Base-by-base conservation (phyloP, 2,329 filamentous ascomycete genomes). In the Penicillium occitanis region DNA sequence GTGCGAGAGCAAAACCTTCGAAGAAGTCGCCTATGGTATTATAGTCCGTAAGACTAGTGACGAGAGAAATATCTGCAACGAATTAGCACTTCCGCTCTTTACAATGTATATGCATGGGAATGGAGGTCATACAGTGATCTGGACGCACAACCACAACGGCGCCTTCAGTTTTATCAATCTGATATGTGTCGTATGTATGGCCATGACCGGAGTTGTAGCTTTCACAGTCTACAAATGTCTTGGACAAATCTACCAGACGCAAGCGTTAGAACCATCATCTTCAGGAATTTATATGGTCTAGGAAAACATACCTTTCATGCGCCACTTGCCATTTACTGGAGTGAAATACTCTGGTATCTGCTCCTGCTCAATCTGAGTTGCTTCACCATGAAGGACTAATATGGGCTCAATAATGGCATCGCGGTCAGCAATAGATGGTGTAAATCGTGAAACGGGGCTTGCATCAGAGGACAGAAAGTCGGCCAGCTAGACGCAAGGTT, bases 111-210 rank as follows among this genome's bases (percentile, higher is more conserved):
- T 6, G 19, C 13, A 5, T 0, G 22, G 30, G 30, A 22, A 10
- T 37, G 17, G n/a, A 25, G 11, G 4, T 37, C 59, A 17, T 66
- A 66, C 64, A 66, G 22, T 66, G 64, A 78, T 92, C 90, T 1
- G 90, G 90, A 61, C 90, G 76, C 1, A 88, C 78, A 1, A 88
- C 77, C 0, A 90, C 84, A 2, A 88, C 77, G 66, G 85, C 87
- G 0, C 89, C 89, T 22, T 76, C 75, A 63, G 83, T 78, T 19
- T 69, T 73, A 69, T 87, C 81, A 1, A 92, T 79, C 0, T 87
- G 89, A 66, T 88, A 89, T 3, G 81, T 82, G 65, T 83, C 78
- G 71, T 90, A 63, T 8, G 59, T 51, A 33, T 59, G 42, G 6
- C 64, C 64, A 44, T 66, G 64, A 22, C 61, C 64, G 28, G 59